These are phyloP conservation scores for Wickerhamomyces bisporus DNA, from an alignment of 805 yeast species.

Conservation along the genomic window DNA sequence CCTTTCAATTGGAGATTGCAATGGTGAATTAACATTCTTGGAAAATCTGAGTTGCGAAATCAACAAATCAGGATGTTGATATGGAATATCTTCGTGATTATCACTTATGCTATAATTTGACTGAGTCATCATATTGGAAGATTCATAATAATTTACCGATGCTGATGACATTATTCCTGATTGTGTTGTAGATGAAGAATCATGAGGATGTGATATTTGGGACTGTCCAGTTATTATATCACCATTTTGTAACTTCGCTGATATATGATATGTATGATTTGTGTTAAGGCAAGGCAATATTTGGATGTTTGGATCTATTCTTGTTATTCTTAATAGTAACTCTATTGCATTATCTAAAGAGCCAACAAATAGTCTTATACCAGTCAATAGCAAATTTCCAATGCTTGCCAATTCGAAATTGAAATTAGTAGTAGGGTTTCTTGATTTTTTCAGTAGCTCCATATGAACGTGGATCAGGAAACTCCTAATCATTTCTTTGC, in stretches of 20 bases:
- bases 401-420: constrained; percentile 73
- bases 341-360: constrained; percentile 83
- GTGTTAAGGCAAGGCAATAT: constrained; percentile 83
- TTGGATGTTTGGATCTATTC: constrained; percentile 44
- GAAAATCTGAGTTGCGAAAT: constrained; percentile 71
- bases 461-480: constrained; percentile 75
- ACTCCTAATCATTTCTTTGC: constrained; percentile 67
- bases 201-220: constrained; percentile 84
- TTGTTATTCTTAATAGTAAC: constrained; percentile 58
- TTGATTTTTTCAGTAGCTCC: constrained; percentile 64
- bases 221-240: constrained; percentile 82
- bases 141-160: constrained; percentile 14
- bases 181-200: constrained; percentile 7
- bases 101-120: not conserved
- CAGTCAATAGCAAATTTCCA: constrained; percentile 81
- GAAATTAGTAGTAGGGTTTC: constrained; percentile 54
- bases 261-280: constrained; percentile 79
- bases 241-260: constrained; percentile 69
- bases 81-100: constrained; percentile 51
- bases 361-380: constrained; percentile 76
- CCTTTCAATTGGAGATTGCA: constrained; percentile 69
- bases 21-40: constrained; percentile 52
- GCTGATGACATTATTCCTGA: constrained; percentile 11
- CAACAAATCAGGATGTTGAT: constrained; percentile 73
- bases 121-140: not conserved